Conservation (phyloP, 2,329 filamentous ascomycete genomes). For the Aspergillus terreus region DNA sequence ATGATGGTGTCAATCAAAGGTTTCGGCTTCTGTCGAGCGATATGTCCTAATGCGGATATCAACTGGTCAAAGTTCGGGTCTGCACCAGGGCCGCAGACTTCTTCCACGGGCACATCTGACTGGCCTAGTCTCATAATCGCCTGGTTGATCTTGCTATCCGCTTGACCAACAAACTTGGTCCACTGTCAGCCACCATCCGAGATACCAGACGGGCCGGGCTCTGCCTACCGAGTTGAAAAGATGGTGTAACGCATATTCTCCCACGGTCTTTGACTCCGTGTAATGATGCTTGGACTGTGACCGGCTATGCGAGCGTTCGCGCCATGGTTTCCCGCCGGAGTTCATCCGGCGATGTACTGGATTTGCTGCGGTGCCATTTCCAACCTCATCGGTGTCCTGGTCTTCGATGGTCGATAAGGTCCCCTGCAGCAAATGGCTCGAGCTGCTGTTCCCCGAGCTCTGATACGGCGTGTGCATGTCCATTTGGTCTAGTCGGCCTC, state of each 20-base stretch:
- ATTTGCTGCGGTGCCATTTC: slow-evolving; percentile 21
- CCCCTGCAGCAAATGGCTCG: slow-evolving; percentile 21
- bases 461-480: slow-evolving; percentile 27
- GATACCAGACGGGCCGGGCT: background rate
- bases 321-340: slow-evolving; percentile 63
- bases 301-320: slow-evolving; percentile 70
- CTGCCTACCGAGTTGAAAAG: slow-evolving; percentile 79
- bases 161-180: slow-evolving; percentile 78
- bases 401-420: slow-evolving; percentile 38
- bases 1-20: slow-evolving; percentile 95
- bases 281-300: slow-evolving; percentile 68
- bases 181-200: slow-evolving; percentile 26
- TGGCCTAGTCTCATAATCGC: slow-evolving; percentile 78
- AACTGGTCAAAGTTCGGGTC: slow-evolving; percentile 91
- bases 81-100: slow-evolving; percentile 83
- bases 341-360: slow-evolving; percentile 43
- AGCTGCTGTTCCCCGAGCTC: slow-evolving; percentile 41
- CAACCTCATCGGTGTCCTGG: slow-evolving; percentile 27
- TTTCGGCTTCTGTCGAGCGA: slow-evolving; percentile 90
- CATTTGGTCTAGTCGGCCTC: slow-evolving; percentile 27
- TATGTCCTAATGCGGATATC: slow-evolving; percentile 88
- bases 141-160: slow-evolving; percentile 92
- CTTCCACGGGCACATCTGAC: slow-evolving; percentile 78
- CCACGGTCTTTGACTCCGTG: slow-evolving; percentile 85
- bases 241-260: slow-evolving; percentile 94